These are phyloP conservation scores for Xylaria scruposa DNA, from an alignment of 495 filamentous ascomycete genomes.

Conservation along the genomic window DNA sequence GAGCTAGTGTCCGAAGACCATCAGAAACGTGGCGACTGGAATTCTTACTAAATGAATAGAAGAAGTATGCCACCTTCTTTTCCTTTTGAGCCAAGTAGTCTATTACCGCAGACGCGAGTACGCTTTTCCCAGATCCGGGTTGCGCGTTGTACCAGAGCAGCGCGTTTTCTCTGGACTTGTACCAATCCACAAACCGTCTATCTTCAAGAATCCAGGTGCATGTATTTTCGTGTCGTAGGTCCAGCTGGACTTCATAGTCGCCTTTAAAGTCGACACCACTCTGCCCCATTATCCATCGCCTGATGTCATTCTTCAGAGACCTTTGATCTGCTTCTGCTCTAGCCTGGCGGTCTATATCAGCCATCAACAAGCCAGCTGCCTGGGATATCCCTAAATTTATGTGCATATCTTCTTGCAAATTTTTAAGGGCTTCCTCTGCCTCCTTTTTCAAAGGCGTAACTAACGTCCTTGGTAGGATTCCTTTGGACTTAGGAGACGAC, in stretches of 20 bases:
- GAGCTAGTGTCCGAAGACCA: constrained; percentile 36
- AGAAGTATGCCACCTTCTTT: constrained; percentile 38
- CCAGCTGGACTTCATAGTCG: constrained; percentile 32
- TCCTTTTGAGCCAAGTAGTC: constrained; percentile 29
- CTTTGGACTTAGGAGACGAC: constrained; percentile 12
- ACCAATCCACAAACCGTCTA: constrained; percentile 34
- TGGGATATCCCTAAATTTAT: constrained; percentile 26
- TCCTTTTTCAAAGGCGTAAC: constrained; percentile 25
- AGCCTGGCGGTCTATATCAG: constrained; percentile 25
- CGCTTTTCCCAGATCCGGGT: constrained; percentile 44
- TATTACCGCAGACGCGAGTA: constrained; percentile 36
- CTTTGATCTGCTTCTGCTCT: constrained; percentile 27
- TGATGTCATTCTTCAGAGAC: constrained; percentile 27
- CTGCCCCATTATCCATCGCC: constrained; percentile 36
- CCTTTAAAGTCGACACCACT: constrained; percentile 33
- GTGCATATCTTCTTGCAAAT: constrained; percentile 26
- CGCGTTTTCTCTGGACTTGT: constrained; percentile 27
- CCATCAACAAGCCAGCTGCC: constrained; percentile 15
- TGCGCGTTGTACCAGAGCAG: constrained; percentile 42
- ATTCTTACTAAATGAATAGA: constrained; percentile 42
- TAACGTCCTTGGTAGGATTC: constrained; percentile 16
- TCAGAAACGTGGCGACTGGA: constrained; percentile 32
- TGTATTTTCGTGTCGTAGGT: constrained; percentile 35
- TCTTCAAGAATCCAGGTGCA: constrained; percentile 43
- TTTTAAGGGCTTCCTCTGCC: constrained; percentile 21